These are phyloP conservation scores for Neofusicoccum sp. DNA, from an alignment of 2,329 filamentous ascomycete genomes.

Conservation along the genomic window DNA sequence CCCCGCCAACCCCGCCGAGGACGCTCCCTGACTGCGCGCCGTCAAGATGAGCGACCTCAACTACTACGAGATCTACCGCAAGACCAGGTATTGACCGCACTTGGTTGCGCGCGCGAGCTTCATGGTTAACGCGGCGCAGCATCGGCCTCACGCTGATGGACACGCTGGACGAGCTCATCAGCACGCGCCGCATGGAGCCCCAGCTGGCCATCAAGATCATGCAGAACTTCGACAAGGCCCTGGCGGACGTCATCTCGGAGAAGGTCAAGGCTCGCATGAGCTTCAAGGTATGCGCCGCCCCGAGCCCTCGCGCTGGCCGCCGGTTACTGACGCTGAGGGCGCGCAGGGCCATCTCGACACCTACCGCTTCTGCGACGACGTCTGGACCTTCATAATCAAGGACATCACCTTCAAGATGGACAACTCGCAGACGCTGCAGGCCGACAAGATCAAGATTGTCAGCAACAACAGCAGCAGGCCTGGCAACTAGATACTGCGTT, in stretches of 20 bases:
- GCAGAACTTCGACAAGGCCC: constrained; percentile 88
- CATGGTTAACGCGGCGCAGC: constrained; percentile 52
- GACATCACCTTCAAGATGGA: constrained; percentile 99
- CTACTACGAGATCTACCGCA: constrained; percentile 94
- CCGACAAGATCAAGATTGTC: constrained; percentile 97
- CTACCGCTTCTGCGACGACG: constrained; percentile 98
- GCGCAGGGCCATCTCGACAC: constrained; percentile 89
- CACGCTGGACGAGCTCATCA: constrained; percentile 95
- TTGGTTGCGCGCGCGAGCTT: constrained; percentile 22
- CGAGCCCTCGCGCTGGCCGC: background rate
- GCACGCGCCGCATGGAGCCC: constrained; percentile 89
- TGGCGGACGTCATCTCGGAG: constrained; percentile 86
- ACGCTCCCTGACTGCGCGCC: background rate
- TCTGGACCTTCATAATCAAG: constrained; percentile 99
- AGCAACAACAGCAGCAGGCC: constrained; percentile 90
- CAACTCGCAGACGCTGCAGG: constrained; percentile 68
- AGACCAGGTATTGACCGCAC: constrained; percentile 75
- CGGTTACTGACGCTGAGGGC: constrained; percentile 22
- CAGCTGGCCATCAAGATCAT: constrained; percentile 99
- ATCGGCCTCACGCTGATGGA: constrained; percentile 92
- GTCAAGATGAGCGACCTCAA: constrained; percentile 44
- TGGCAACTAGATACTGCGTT: constrained; percentile 34
- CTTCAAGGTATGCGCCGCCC: constrained; percentile 73
- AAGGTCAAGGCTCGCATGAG: constrained; percentile 87
- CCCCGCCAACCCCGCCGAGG: constrained; percentile 19